These are phyloP conservation scores for Liquidambar formosana DNA, from an alignment of 164 flowering plant species.

Conservation along the genomic window DNA sequence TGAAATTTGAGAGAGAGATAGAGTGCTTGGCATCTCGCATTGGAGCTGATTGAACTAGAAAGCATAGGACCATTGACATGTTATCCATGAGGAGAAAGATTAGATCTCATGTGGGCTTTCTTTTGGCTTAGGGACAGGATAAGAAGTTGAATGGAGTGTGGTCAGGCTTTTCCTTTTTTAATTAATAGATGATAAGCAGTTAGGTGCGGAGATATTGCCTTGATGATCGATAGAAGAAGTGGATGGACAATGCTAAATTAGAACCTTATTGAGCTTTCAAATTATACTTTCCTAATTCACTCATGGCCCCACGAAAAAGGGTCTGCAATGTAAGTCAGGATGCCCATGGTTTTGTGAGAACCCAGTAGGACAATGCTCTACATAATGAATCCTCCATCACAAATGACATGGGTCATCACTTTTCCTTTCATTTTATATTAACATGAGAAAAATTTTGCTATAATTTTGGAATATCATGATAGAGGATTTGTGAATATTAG, in stretches of 20 bases:
- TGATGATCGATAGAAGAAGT: slow-evolving; percentile 4
- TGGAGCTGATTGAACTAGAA: slow-evolving; percentile 9
- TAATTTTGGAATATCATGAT: no score
- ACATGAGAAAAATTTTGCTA: background rate
- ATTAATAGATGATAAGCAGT: slow-evolving; percentile 11
- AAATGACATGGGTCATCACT: background rate
- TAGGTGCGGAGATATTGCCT: slow-evolving; percentile 12
- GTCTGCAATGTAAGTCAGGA: background rate
- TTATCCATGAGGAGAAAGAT: slow-evolving; percentile 31
- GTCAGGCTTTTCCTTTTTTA: slow-evolving; percentile 17
- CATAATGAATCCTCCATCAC: background rate
- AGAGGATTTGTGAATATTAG: no score
- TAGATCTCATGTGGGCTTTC: slow-evolving; percentile 43
- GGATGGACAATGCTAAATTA: background rate
- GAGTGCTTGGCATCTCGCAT: background rate
- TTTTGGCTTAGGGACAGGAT: slow-evolving; percentile 37
- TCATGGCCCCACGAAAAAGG: background rate
- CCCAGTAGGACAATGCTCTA: background rate
- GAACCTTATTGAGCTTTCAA: background rate
- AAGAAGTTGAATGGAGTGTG: slow-evolving; percentile 31
- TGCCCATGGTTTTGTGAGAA: background rate
- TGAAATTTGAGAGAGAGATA: background rate
- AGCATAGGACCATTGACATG: slow-evolving; percentile 25
- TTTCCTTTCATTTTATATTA: background rate
- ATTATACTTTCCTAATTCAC: background rate